Evolutionary conservation across 139 green algal genomes (phyloP).

Genomic region (Chlamydomonas incerta): DNA sequence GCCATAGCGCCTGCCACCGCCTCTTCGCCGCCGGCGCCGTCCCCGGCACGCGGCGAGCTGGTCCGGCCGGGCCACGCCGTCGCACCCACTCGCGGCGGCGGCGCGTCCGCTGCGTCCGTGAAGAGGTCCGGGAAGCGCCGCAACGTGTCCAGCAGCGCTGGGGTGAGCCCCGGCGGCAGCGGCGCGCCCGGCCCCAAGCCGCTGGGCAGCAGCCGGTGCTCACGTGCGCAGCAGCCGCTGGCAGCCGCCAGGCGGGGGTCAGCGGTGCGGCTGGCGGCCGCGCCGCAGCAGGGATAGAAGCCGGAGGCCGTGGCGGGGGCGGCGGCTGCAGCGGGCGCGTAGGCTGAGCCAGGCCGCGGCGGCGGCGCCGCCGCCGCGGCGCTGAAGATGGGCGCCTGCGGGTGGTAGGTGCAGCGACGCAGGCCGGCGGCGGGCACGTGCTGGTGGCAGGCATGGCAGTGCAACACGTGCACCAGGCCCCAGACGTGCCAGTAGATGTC

Average conservation of each 20-base stretch:
- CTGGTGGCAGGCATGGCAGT: conserved; percentile 48
- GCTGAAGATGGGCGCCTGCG: conserved; percentile 43
- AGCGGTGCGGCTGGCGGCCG: conserved; percentile 3
- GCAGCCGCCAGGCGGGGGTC: background rate
- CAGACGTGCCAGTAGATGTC: conserved; percentile 57
- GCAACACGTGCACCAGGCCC: conserved; percentile 51
- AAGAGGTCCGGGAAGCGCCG: background rate
- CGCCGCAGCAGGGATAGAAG: conserved; percentile 53
- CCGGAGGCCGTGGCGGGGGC: background rate
- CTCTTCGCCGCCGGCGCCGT: too few species aligned
- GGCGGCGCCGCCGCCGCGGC: background rate
- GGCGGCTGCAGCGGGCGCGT: background rate
- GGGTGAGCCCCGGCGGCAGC: conserved; percentile 1
- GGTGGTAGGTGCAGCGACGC: conserved; percentile 45
- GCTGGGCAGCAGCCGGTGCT: conserved; percentile 46
- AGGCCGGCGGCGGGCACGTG: conserved; percentile 40
- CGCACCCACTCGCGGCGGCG: too few species aligned
- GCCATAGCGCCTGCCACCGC: background rate
- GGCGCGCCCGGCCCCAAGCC: background rate
- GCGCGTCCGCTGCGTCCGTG: background rate
- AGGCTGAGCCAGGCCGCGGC: background rate
- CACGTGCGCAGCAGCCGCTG: conserved; percentile 36
- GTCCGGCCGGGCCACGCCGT: too few species aligned
- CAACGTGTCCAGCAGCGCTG: conserved; percentile 6
- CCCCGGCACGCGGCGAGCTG: too few species aligned